Evolutionary conservation across 2,329 filamentous ascomycete genomes (phyloP).

Genomic region (Aphanocladium album): DNA sequence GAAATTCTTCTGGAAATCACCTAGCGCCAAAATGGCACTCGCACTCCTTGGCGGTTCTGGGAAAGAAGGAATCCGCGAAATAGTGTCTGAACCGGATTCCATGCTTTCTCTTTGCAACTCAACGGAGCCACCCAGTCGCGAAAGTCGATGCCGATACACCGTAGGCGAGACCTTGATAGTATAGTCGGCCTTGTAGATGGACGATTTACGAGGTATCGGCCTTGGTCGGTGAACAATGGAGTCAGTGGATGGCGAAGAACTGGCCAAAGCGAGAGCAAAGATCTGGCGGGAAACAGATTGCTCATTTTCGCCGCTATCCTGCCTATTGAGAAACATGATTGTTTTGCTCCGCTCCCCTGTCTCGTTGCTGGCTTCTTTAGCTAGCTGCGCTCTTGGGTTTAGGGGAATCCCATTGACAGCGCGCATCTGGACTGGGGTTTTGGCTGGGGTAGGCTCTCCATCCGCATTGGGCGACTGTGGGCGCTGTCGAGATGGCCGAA

Average conservation of each 20-base stretch:
- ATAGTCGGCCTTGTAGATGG: constrained; percentile 43
- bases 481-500: constrained; percentile 27
- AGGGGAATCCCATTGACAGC: constrained; percentile 43
- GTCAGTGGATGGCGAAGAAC: constrained; percentile 11
- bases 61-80: constrained; percentile 47
- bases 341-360: constrained; percentile 27
- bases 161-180: constrained; percentile 38
- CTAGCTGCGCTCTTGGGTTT: constrained; percentile 34
- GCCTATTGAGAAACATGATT: not conserved
- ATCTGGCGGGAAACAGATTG: not conserved
- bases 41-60: constrained; percentile 42
- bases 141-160: constrained; percentile 41
- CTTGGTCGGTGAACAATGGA: constrained; percentile 52
- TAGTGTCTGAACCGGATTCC: constrained; percentile 38
- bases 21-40: constrained; percentile 16
- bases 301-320: constrained; percentile 10
- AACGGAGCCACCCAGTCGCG: constrained; percentile 45
- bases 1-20: not conserved
- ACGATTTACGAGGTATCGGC: constrained; percentile 47
- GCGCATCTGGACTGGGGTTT: constrained; percentile 38
- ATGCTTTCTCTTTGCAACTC: constrained; percentile 42
- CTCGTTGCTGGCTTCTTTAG: constrained; percentile 44
- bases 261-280: constrained; percentile 2
- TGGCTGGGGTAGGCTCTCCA: constrained; percentile 23
- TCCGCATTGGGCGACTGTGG: constrained; percentile 19